Evolutionary conservation across 2,329 filamentous ascomycete species (phyloP), one percentile per base, ranked within the genome.

Genomic region (Penicillium carneum): DNA sequence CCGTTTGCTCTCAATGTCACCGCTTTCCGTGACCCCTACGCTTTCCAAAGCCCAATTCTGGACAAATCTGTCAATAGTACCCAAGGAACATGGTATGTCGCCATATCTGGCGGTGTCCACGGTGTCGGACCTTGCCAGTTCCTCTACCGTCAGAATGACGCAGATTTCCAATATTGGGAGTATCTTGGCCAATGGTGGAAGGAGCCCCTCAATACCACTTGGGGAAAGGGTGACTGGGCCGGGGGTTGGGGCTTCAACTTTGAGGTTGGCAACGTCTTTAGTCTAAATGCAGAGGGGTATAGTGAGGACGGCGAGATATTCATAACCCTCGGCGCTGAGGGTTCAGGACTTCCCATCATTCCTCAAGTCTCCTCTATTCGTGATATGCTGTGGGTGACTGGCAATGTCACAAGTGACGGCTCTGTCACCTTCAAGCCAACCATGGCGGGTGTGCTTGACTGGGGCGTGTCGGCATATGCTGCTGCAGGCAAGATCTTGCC

Each of bases 121-220:
- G 26, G 49, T 4, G 31, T 57, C 6, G 66, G 66, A 3, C 65
- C 65, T 33, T 49, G 55, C 16, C 55, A 60, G 31, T 69, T 69
- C 39, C 46, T 69, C 29, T 69, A 69, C 46, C 66, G 66, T 11
- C 64, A 68, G 43, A 11, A 60, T 16, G 58, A 61, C 50, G 36
- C 62, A 1, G 60, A 60, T 34, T 64, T 68, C 29, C 48, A 66
- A 36, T 57, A 66, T 41, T 69, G 65, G 66, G 65, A 69, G 41
- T 69, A 66, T 41, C 57, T 69, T 0, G 66, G 66, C 0, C 51
- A 65, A 34, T 69, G 66, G 66, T 68, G 65, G 65, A 60, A 61
- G 12, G 66, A 66, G 20, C 54, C 61, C 4, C 54, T 50, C 29
- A 69, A 69, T 39, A 54, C 61, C 3, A 69, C 63, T 34, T 69